Evolutionary conservation across 2,329 filamentous ascomycete species (phyloP).

Genomic region (Diaporthe nobilis): DNA sequence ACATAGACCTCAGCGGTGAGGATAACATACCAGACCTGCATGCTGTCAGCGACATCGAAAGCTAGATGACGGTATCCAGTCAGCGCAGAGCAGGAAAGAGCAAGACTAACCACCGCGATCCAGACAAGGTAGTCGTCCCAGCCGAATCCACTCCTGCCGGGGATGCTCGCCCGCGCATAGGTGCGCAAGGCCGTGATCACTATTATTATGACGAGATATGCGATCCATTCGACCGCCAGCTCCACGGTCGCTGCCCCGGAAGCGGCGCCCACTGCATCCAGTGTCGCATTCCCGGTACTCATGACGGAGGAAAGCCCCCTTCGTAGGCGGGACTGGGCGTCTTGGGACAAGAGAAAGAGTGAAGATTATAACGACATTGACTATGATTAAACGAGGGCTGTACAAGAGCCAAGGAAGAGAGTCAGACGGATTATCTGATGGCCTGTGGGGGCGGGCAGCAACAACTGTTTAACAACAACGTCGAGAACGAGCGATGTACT

Average conservation of each 20-base stretch:
- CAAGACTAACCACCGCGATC: constrained; percentile 41
- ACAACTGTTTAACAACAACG: constrained; percentile 9
- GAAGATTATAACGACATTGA: constrained; percentile 8
- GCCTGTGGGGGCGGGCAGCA: constrained; percentile 6
- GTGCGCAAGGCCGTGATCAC: constrained; percentile 48
- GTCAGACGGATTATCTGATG: neutral
- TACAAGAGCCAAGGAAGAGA: neutral
- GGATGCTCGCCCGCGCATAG: constrained; percentile 48
- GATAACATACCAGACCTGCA: neutral
- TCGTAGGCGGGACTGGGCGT: neutral
- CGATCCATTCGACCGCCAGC: constrained; percentile 30
- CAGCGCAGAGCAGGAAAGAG: neutral
- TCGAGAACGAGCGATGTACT: neutral
- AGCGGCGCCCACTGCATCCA: constrained; percentile 30
- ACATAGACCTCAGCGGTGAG: constrained; percentile 18
- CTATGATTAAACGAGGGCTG: constrained; percentile 10
- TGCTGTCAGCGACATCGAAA: neutral
- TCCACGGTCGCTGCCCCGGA: constrained; percentile 34
- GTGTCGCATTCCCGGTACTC: constrained; percentile 38
- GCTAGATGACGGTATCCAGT: neutral
- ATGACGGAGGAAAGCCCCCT: constrained; percentile 7
- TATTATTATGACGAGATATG: constrained; percentile 47
- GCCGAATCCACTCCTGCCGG: constrained; percentile 46
- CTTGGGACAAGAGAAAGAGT: neutral
- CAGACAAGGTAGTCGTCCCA: constrained; percentile 51